phyloP scores from a whole-genome alignment of 1,284 basidiomycete genomes.

The Moesziomyces sp. region DNA sequence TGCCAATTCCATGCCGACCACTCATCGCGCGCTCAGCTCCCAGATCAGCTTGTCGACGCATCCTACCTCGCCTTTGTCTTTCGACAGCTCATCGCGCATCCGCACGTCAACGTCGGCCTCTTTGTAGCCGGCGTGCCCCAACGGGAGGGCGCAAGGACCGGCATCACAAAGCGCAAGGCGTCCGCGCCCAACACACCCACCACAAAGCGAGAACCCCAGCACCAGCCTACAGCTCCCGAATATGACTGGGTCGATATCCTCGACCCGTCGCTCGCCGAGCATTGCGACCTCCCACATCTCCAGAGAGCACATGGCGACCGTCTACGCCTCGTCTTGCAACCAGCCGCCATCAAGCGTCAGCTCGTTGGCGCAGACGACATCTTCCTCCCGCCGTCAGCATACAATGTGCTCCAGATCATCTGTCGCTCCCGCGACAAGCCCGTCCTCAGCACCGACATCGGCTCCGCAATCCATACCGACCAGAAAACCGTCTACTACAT shows the following conservation, averaged over 20 bases:
- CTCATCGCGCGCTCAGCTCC: slow-evolving; percentile 66
- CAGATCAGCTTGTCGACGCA: slow-evolving; percentile 76
- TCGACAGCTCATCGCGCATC: slow-evolving; percentile 78
- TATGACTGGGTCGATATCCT: slow-evolving; percentile 29
- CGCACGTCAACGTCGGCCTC: slow-evolving; percentile 77
- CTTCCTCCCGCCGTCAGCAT: slow-evolving; percentile 81
- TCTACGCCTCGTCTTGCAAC: slow-evolving; percentile 79
- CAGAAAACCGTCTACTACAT: slow-evolving; percentile 84
- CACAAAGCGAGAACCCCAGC: slow-evolving; percentile 4
- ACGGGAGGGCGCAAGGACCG: slow-evolving; percentile 4
- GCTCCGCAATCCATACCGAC: slow-evolving; percentile 82
- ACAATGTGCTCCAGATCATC: slow-evolving; percentile 84
- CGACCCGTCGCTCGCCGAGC: slow-evolving; percentile 24
- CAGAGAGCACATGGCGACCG: slow-evolving; percentile 66
- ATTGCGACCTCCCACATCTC: slow-evolving; percentile 70
- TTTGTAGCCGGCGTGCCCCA: slow-evolving; percentile 15
- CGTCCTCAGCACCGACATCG: slow-evolving; percentile 80
- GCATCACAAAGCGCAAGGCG: slow-evolving; percentile 12
- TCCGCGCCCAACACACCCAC: slow-evolving; percentile 11
- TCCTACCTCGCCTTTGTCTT: slow-evolving; percentile 82
- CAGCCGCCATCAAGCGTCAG: slow-evolving; percentile 78
- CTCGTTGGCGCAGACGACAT: slow-evolving; percentile 84
- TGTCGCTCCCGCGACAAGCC: slow-evolving; percentile 81
- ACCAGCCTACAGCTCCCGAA: slow-evolving; percentile 2
- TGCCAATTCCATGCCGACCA: slow-evolving; percentile 73